Percentiles rank a stretch among this genome's conserved stretches.
These are phyloP conservation scores for Aureobasidium melanogenum DNA, from an alignment of 2,329 filamentous ascomycete species.

Conservation along the genomic window DNA sequence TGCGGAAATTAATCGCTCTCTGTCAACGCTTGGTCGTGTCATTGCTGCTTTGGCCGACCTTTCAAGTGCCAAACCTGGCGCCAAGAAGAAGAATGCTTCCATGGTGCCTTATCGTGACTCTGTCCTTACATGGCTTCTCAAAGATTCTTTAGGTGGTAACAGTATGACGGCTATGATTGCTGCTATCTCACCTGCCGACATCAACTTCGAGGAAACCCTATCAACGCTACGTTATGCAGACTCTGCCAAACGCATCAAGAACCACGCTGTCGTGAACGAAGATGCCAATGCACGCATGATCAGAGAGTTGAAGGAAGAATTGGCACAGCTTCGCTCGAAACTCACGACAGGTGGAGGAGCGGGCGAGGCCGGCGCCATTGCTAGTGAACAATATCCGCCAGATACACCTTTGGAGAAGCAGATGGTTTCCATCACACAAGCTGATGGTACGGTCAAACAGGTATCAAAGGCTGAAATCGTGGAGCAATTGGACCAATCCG, in stretches of 20 bases:
- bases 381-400: conserved; percentile 80
- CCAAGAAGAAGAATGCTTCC: conserved; percentile 71
- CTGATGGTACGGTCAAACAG: conserved; percentile 82
- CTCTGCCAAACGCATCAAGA: conserved; percentile 98
- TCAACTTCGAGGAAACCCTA: conserved; percentile 97
- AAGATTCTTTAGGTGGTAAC: conserved; percentile 94
- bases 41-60: conserved; percentile 92
- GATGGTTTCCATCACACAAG: conserved; percentile 83
- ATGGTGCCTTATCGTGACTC: conserved; percentile 92
- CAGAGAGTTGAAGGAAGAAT: conserved; percentile 89
- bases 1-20: conserved; percentile 93
- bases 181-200: conserved; percentile 93
- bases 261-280: conserved; percentile 97
- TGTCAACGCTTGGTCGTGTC: conserved; percentile 93
- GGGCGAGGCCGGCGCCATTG: conserved; percentile 40
- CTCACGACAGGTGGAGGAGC: conserved; percentile 45
- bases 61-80: conserved; percentile 73
- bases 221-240: conserved; percentile 94
- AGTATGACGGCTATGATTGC: conserved; percentile 99
- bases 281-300: conserved; percentile 99
- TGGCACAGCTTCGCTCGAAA: conserved; percentile 78
- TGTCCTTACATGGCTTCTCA: conserved; percentile 89
- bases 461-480: conserved; percentile 98
- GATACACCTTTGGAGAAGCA: conserved; percentile 91
- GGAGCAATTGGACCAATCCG: conserved; percentile 89